Base-by-base conservation (phyloP, 1,139 yeast genomes). In the Kurtzmaniella quercitrusa region DNA sequence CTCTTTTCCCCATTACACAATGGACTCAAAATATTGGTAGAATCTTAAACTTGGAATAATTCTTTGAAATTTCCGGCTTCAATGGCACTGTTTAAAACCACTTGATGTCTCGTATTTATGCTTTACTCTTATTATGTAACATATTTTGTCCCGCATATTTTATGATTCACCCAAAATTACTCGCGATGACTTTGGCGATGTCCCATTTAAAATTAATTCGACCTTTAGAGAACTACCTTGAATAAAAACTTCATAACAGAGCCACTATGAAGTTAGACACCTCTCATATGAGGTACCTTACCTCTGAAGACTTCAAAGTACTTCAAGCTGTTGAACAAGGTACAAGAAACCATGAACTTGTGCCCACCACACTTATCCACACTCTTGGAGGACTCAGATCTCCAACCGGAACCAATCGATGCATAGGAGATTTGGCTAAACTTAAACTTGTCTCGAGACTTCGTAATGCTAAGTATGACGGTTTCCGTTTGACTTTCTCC, bases 321-420 rank as follows among this genome's bases (percentile, higher is more conserved):
- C 78, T 93, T 43, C 86, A 84, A 46, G 97, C 96, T 0, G 86
- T 86, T 7, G 98, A 93, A 60, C 74, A 79, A 63, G 98, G 98
- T 7, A 84, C 97, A 1, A 76, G 88, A 51, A 89, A 87, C 61
- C 98, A 94, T 63, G 97, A 93, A 60, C 79, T 94, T 46, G 98
- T 94, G 15, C 98, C 99, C 14, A 88, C 96, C 0, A 74, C 77
- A 39, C 66, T 93, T 68, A 89, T 93, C 47, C 86, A 83, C 49
- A 84, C 85, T 47, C 67, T 89, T 34, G 87, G 96, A 7, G 89
- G 89, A 2, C 65, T 89, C 56, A 78, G 85, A 50, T 82, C 91
- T 32, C 79, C 82, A 12, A 77, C 94, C 12, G 88, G 87, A 15
- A 85, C 95, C 7, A 82, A 83, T 54, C 71, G 88, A 56, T 78